phyloP scores from a whole-genome alignment of 106 monocot species.

The Posidonia australis region DNA sequence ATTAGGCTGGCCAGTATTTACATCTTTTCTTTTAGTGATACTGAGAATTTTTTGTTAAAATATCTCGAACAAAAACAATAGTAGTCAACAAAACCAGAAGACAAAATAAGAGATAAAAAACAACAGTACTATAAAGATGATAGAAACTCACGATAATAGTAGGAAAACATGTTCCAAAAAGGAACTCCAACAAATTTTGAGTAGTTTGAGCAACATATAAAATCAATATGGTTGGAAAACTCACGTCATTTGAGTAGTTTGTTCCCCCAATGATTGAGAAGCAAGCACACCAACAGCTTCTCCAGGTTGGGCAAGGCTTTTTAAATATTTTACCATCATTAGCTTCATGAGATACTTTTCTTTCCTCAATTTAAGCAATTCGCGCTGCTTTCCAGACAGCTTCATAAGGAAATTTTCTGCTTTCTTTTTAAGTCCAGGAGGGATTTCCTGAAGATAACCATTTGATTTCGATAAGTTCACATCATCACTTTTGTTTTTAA shows the following conservation, averaged over 20 bases:
- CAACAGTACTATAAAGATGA: too few relatives aligned
- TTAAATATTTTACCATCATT: constrained; percentile 58
- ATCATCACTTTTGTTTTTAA: constrained; percentile 18
- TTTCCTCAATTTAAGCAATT: constrained; percentile 19
- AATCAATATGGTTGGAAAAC: neutral
- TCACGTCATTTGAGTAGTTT: constrained; percentile 99
- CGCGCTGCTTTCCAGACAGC: constrained; percentile 16
- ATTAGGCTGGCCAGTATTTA: too few relatives aligned
- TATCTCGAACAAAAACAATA: too few relatives aligned
- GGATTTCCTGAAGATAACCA: constrained; percentile 45
- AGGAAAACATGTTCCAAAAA: too few relatives aligned
- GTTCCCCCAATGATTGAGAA: constrained; percentile 93
- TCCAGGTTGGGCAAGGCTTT: constrained; percentile 86
- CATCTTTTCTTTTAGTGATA: too few relatives aligned
- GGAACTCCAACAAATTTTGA: neutral
- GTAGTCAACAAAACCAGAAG: too few relatives aligned
- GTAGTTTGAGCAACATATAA: neutral
- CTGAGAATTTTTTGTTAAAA: too few relatives aligned
- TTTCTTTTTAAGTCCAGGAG: constrained; percentile 28
- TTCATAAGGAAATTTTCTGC: constrained; percentile 20
- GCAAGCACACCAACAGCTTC: constrained; percentile 94
- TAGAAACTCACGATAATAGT: too few relatives aligned
- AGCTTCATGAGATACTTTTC: constrained; percentile 49
- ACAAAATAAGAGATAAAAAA: too few relatives aligned
- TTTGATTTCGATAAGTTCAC: constrained; percentile 30